Percentiles rank a stretch among this genome's conserved stretches.
These are phyloP conservation scores for Tuctoria greenei DNA, from an alignment of 176 grass and related monocot genomes.

Conservation along the genomic window DNA sequence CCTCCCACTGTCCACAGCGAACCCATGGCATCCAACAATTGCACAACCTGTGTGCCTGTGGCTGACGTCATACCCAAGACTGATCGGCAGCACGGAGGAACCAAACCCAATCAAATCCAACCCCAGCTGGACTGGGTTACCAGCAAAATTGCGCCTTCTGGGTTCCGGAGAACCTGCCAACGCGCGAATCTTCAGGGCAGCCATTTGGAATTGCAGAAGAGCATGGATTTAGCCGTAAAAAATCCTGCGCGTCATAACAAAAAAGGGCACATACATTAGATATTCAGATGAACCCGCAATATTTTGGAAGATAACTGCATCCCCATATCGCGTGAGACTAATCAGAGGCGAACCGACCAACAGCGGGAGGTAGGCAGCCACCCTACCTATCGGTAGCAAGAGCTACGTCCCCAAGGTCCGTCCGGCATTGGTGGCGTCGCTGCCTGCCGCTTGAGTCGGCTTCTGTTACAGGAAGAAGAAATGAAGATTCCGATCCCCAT, in stretches of 20 bases:
- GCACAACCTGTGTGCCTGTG: not conserved
- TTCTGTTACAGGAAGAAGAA: not conserved
- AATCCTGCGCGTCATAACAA: not conserved
- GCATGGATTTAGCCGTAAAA: constrained; percentile 2
- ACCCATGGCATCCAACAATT: not conserved
- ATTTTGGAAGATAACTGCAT: not conserved
- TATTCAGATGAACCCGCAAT: not conserved
- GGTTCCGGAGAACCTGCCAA: constrained; percentile 39
- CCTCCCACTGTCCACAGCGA: constrained; percentile 15
- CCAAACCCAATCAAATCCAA: constrained; percentile 53
- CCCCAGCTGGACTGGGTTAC: constrained; percentile 32
- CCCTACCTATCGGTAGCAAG: too few species aligned
- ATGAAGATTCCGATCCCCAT: not conserved
- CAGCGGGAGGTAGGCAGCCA: too few species aligned
- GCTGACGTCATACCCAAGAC: constrained; percentile 9
- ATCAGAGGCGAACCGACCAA: not conserved
- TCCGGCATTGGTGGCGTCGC: too few species aligned
- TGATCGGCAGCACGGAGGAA: constrained; percentile 30
- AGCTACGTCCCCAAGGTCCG: not conserved
- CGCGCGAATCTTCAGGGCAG: constrained; percentile 36
- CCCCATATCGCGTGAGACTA: not conserved
- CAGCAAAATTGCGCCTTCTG: constrained; percentile 42
- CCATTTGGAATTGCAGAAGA: constrained; percentile 31
- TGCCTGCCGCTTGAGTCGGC: too few species aligned
- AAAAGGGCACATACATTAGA: not conserved